Percentiles rank a stretch among this genome's conserved stretches.
phyloP scores from a whole-genome alignment of 1,284 basidiomycete genomes.

The Takashimella tepidaria region DNA sequence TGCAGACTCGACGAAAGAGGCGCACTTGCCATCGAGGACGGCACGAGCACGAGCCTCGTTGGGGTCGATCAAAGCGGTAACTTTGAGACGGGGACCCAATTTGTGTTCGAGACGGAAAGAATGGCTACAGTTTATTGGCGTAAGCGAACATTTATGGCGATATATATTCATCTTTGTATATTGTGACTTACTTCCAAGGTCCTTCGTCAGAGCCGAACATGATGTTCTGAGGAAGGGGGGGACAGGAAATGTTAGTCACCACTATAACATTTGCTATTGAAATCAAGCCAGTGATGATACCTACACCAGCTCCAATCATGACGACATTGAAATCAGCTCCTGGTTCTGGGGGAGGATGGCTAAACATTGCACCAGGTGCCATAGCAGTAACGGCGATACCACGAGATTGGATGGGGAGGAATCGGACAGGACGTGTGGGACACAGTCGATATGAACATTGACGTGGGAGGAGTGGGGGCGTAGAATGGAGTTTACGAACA shows the following conservation, averaged over 20 bases:
- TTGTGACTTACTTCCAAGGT: conserved; percentile 40
- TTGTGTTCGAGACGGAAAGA: conserved; percentile 94
- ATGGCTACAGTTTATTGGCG: conserved; percentile 58
- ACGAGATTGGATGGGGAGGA: conserved; percentile 16
- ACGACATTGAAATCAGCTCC: conserved; percentile 77
- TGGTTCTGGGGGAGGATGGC: conserved; percentile 45
- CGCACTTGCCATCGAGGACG: conserved; percentile 84
- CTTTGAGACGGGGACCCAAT: conserved; percentile 92
- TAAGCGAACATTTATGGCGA: too few relatives aligned
- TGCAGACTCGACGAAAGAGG: conserved; percentile 87
- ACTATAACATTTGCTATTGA: background rate
- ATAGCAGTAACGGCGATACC: conserved; percentile 37
- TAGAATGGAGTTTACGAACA: background rate
- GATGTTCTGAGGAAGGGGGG: conserved; percentile 59
- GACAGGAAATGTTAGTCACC: conserved; percentile 1
- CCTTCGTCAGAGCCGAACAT: conserved; percentile 88
- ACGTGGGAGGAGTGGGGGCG: conserved; percentile 6
- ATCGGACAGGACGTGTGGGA: background rate
- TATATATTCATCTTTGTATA: too few relatives aligned
- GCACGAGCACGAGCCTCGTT: conserved; percentile 71
- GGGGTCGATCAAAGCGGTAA: conserved; percentile 91
- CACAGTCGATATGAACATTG: background rate
- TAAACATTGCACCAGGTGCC: conserved; percentile 35
- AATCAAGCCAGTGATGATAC: conserved; percentile 10
- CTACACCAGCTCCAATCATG: conserved; percentile 75